A percentile compares a stretch with the other conserved stretches of the same genome.
phyloP scores from a whole-genome alignment of 208 protist species.

The Polymyxa betae region DNA sequence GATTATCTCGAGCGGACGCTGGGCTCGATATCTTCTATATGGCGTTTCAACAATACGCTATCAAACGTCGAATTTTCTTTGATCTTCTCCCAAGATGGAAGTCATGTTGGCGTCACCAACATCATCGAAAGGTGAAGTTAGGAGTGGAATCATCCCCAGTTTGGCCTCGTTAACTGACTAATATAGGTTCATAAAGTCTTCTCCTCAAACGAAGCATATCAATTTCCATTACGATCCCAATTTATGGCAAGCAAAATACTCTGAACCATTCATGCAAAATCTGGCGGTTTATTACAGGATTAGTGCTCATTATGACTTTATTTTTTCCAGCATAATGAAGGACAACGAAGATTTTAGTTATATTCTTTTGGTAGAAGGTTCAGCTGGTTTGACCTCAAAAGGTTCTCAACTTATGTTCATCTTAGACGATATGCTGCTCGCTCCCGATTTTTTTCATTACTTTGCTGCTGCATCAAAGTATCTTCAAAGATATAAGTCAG shows the following conservation, averaged over 20 bases:
- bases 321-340: not conserved
- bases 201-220: not conserved
- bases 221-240: conserved; percentile 2
- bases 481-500: not conserved
- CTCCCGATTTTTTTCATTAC: conserved; percentile 20
- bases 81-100: conserved; percentile 14
- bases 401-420: not conserved
- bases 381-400: not conserved
- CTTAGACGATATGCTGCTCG: conserved; percentile 43
- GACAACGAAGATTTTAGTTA: not conserved
- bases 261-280: not conserved
- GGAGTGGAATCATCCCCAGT: no score
- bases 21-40: not conserved
- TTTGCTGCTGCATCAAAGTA: not conserved
- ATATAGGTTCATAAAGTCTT: not conserved
- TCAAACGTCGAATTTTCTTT: not conserved
- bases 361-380: conserved; percentile 9
- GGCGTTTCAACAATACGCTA: not conserved
- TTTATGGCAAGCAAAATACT: not conserved
- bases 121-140: not conserved
- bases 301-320: conserved; percentile 17
- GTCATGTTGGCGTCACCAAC: not conserved
- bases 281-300: conserved; percentile 6
- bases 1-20: not conserved
- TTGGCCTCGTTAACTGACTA: conserved; percentile 1